Percentiles rank a stretch among this genome's conserved stretches.
phyloP scores from a whole-genome alignment of 345 rosid genomes.

The Erucastrum elatum region DNA sequence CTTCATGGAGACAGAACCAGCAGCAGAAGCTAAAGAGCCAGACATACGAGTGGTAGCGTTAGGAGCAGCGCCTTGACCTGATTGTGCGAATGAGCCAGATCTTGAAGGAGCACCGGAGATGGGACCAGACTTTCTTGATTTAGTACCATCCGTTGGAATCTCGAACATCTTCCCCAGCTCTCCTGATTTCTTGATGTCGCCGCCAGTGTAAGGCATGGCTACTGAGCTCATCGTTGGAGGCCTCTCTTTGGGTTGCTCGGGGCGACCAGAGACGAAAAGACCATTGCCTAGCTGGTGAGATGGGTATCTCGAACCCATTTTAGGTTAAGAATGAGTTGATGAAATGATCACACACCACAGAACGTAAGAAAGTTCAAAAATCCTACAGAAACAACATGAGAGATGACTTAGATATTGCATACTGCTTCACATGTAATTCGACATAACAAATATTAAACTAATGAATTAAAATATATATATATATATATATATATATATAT shows the following conservation, averaged over 20 bases:
- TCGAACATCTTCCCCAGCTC: slow-evolving; percentile 99
- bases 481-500: neutral
- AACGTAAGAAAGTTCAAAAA: neutral
- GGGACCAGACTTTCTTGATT: slow-evolving; percentile 98
- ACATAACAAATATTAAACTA: slow-evolving; percentile 3
- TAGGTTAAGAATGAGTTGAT: neutral
- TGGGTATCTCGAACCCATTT: slow-evolving; percentile 97
- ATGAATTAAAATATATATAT: neutral
- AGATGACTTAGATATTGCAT: neutral
- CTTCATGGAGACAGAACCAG: slow-evolving; percentile 78
- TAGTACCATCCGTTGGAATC: slow-evolving; percentile 82
- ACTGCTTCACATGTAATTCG: slow-evolving; percentile 36
- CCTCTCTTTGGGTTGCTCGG: slow-evolving; percentile 94
- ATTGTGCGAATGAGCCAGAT: slow-evolving; percentile 91
- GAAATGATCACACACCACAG: neutral
- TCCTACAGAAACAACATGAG: slow-evolving; percentile 28
- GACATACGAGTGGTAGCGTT: slow-evolving; percentile 77
- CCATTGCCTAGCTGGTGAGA: slow-evolving; percentile 98
- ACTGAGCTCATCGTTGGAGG: slow-evolving; percentile 88
- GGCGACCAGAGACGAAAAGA: slow-evolving; percentile 91
- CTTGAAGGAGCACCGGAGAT: slow-evolving; percentile 75
- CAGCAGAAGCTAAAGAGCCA: slow-evolving; percentile 66
- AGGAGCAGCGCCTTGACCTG: slow-evolving; percentile 79
- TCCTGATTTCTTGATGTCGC: slow-evolving; percentile 95
- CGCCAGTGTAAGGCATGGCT: slow-evolving; percentile 98